Conservation (phyloP, 202 grass and related monocot genomes). For the Zizania palustris region DNA sequence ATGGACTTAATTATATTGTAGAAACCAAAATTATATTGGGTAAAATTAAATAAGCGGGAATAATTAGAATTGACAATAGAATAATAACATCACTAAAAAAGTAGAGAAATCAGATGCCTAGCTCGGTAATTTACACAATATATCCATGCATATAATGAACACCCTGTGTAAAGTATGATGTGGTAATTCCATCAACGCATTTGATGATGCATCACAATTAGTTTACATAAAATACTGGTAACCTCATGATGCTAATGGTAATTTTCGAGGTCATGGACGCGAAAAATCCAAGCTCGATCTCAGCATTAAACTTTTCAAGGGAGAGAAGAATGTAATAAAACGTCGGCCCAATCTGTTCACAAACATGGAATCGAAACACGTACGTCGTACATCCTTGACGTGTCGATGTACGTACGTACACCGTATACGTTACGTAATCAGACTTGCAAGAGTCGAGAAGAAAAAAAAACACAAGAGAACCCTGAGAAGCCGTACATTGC, state of each 20-base stretch:
- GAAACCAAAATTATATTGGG: background rate
- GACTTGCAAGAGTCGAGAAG: too few species aligned
- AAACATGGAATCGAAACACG: background rate
- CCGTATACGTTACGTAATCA: too few species aligned
- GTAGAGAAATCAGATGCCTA: background rate
- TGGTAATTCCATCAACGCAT: background rate
- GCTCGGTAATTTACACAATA: background rate
- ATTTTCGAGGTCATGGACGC: background rate
- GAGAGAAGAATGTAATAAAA: background rate
- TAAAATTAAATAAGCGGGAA: too few species aligned
- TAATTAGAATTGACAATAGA: background rate
- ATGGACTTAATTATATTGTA: background rate
- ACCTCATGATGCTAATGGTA: background rate
- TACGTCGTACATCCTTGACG: too few species aligned
- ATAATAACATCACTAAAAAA: background rate
- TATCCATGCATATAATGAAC: background rate
- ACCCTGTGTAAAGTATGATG: background rate
- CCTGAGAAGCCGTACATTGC: conserved; percentile 10
- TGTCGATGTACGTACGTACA: too few species aligned
- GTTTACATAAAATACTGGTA: conserved; percentile 46
- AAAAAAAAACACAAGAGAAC: background rate
- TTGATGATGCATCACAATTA: background rate
- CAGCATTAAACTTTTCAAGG: background rate
- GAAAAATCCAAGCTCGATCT: background rate
- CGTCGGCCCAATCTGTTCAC: background rate